Evolutionary conservation across 352 stramenopile species (phyloP).

Genomic region (Pythium dissimile): DNA sequence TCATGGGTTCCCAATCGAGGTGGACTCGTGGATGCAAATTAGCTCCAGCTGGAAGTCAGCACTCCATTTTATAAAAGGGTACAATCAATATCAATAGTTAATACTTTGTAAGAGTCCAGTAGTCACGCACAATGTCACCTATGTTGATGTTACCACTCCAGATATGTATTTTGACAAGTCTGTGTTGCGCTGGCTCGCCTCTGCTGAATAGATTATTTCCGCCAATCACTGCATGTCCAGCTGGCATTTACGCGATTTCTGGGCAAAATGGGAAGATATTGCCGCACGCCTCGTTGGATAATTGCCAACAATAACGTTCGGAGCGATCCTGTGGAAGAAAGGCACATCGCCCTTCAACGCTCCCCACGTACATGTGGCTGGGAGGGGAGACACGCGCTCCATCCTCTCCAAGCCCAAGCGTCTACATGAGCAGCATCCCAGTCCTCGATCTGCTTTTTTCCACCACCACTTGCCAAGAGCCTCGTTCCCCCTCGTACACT

Average conservation of each 20-base stretch:
- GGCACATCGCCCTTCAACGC: slow-evolving; percentile 7
- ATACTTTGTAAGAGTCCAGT: neutral
- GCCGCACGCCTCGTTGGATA: no score
- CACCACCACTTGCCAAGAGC: no score
- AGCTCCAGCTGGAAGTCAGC: no score
- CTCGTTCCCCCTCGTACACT: no score
- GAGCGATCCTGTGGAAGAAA: neutral
- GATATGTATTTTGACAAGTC: neutral
- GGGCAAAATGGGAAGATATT: neutral
- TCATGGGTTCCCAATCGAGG: no score
- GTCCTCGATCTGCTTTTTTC: neutral
- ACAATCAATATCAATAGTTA: neutral
- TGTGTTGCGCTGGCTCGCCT: neutral
- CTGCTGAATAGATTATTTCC: neutral
- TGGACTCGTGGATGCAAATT: no score
- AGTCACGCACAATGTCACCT: no score
- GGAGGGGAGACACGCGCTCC: neutral
- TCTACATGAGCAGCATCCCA: neutral
- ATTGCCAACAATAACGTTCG: neutral
- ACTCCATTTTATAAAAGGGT: no score
- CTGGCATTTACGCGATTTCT: slow-evolving; percentile 1
- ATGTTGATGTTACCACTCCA: no score
- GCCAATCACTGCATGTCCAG: neutral
- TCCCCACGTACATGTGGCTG: no score
- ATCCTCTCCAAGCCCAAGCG: neutral